Conservation (phyloP, 2,329 filamentous ascomycete species). For the Boeremia exigua region DNA sequence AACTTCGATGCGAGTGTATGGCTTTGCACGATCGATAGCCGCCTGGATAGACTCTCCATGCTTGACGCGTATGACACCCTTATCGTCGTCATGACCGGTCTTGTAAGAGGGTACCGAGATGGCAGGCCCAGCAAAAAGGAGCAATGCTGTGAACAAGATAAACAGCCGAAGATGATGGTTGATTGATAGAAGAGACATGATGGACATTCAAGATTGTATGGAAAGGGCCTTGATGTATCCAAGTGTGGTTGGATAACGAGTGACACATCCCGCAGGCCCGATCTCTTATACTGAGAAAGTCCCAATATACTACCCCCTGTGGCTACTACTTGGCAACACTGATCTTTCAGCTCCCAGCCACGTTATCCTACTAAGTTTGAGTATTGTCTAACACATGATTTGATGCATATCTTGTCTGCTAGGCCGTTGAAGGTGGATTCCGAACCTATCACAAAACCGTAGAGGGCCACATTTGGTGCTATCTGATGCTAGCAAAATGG, state of each 20-base stretch:
- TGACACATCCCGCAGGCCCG: not conserved
- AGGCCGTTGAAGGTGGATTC: not conserved
- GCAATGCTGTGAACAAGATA: not conserved
- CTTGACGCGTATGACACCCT: conserved; percentile 9
- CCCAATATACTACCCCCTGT: not conserved
- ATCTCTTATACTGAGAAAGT: not conserved
- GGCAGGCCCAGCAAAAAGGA: not conserved
- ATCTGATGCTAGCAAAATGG: no score
- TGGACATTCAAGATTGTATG: no score
- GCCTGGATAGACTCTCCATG: conserved; percentile 15
- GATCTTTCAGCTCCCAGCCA: not conserved
- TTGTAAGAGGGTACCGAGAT: not conserved
- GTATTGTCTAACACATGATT: not conserved
- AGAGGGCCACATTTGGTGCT: no score
- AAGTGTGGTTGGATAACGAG: not conserved
- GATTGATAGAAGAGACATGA: not conserved
- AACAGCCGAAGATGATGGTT: not conserved
- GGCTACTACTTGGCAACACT: not conserved
- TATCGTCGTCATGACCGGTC: not conserved
- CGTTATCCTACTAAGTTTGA: not conserved
- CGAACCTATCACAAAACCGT: no score
- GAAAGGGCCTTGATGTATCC: no score
- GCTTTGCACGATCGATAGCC: conserved; percentile 11
- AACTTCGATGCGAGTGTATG: conserved; percentile 16
- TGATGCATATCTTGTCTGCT: not conserved